phyloP scores from a whole-genome alignment of 495 filamentous ascomycete species.

The Astrothelium macrocarpum region DNA sequence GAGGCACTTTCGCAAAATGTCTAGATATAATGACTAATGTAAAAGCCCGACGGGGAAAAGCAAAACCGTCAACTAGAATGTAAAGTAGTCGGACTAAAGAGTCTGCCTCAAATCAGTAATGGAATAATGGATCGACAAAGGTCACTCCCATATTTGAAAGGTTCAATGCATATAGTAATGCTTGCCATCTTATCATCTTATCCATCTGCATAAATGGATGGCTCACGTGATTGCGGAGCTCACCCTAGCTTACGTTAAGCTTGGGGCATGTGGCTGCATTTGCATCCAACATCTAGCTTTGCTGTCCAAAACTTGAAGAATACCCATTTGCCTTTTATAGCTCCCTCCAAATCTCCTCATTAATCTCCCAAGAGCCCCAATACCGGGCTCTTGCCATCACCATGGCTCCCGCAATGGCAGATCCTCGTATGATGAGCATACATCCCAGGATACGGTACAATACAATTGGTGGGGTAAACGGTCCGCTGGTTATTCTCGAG shows the following conservation, averaged over 20 bases:
- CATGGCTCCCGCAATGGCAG: constrained; percentile 33
- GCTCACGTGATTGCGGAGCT: neutral
- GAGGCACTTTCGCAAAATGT: neutral
- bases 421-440: constrained; percentile 73
- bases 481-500: constrained; percentile 91
- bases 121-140: neutral
- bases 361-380: constrained; percentile 19
- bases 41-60: neutral
- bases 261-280: constrained; percentile 5
- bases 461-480: constrained; percentile 96
- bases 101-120: neutral
- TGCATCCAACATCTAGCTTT: neutral
- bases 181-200: neutral
- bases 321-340: neutral
- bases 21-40: neutral
- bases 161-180: too few species aligned
- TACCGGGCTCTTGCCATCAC: constrained; percentile 45
- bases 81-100: neutral
- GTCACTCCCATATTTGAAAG: too few species aligned
- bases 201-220: neutral
- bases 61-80: neutral
- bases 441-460: constrained; percentile 90
- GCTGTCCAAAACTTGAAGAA: neutral
- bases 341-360: constrained; percentile 13
- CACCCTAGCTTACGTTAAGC: neutral